Base-by-base conservation (phyloP, 2,329 filamentous ascomycete species). In the Neocatenulostroma microsporum region DNA sequence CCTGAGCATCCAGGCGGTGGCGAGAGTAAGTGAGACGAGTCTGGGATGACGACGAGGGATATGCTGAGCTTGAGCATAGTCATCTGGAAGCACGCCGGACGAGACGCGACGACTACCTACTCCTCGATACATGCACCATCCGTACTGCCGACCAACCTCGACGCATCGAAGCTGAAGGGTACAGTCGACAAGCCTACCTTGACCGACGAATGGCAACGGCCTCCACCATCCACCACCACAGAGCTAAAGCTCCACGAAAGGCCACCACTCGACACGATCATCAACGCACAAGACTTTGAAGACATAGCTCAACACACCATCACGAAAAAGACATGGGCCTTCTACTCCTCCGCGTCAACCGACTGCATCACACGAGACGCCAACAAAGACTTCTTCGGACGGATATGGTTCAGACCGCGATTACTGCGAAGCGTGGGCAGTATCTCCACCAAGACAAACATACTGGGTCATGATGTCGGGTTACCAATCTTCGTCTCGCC, bases 1-100 rank as follows among this genome's bases (percentile, higher is more conserved):
- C 69, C 70, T n/a, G 66, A 76, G 40, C 76, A 80, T 55, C 74
- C 76, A 5, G 75, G 76, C 19, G 76, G 75, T 14, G 62, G 72
- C 15, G 5, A 17, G 11, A 15, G 72, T 66, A 55, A 41, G 49
- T 17, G 13, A 19, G 20, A 12, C 15, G 8, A 20, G n/a, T 17
- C n/a, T n/a, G n/a, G n/a, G n/a, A 3, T 14, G 15, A 34, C 3
- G 21, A 26, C 20, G 15, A n/a, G 13, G n/a, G n/a, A n/a, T n/a
- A n/a, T n/a, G n/a, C 19, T 3, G 12, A 23, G 9, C 18, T 10
- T 7, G 9, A 14, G 17, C 13, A 27, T 36, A 64, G 58, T 73
- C 44, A 59, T 78, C 21, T 50, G 65, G 10, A 54, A 63, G 32
- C 63, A 70, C 47, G 72, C 70, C 21, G 73, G 72, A 27, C 62